Conservation (phyloP, 495 filamentous ascomycete species). For the Podospora appendiculata region DNA sequence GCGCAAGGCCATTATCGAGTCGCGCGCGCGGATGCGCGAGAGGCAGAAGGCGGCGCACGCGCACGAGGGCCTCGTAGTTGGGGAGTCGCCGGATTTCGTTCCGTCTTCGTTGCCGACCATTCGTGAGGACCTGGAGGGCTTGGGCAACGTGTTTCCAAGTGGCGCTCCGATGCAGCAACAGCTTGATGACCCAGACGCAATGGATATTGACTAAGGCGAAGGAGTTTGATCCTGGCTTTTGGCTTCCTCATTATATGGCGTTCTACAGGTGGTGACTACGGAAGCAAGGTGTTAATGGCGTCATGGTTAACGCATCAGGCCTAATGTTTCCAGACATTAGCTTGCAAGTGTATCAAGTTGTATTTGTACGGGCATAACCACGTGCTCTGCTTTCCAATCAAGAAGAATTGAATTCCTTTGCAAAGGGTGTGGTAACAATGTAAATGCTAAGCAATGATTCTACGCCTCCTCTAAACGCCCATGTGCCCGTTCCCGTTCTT, state of each 20-base stretch:
- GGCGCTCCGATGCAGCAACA: not conserved
- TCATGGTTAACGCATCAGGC: not conserved
- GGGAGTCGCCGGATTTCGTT: too few relatives aligned
- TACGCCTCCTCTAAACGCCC: too few relatives aligned
- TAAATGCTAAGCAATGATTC: too few relatives aligned
- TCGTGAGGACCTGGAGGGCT: not conserved
- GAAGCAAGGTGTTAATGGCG: not conserved
- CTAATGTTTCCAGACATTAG: too few relatives aligned
- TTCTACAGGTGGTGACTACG: not conserved
- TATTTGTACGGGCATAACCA: too few relatives aligned
- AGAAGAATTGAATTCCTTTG: too few relatives aligned
- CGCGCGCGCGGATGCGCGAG: constrained; percentile 58
- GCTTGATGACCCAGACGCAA: constrained; percentile 45
- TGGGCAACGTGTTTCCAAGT: not conserved
- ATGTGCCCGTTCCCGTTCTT: too few relatives aligned
- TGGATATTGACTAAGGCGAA: constrained; percentile 56
- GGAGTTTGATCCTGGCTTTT: not conserved
- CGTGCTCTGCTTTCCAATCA: too few relatives aligned
- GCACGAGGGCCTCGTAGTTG: not conserved
- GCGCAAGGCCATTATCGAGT: constrained; percentile 78
- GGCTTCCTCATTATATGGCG: not conserved
- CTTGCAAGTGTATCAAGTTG: too few relatives aligned
- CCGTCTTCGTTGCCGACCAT: too few relatives aligned
- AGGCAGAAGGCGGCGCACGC: constrained; percentile 18
- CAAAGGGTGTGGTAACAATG: too few relatives aligned